Evolutionary conservation across 345 rosid species (phyloP).

Genomic region (Linum lewisii): DNA sequence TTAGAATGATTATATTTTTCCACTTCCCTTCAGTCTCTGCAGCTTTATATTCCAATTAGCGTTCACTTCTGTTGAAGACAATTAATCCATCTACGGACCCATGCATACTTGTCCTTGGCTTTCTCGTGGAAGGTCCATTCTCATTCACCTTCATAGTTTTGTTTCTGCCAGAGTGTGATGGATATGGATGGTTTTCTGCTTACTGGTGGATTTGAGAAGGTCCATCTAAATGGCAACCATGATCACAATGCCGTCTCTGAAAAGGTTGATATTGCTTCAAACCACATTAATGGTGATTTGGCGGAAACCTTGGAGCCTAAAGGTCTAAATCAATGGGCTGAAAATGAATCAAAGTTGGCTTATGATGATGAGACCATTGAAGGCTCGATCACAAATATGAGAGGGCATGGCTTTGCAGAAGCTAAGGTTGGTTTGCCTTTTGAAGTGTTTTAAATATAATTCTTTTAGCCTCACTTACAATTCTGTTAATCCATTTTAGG

Average conservation of each 20-base stretch:
- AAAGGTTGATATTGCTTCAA: conserved; percentile 27
- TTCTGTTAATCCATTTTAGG: too few species aligned
- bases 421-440: conserved; percentile 40
- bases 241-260: conserved; percentile 25
- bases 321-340: conserved; percentile 23
- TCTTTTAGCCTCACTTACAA: too few species aligned
- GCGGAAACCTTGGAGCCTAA: conserved; percentile 16
- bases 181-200: conserved; percentile 32
- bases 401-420: too few species aligned
- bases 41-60: too few species aligned
- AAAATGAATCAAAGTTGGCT: conserved; percentile 23
- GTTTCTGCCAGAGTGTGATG: conserved; percentile 28
- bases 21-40: too few species aligned
- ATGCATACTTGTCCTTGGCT: too few species aligned
- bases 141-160: too few species aligned
- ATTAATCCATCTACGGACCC: too few species aligned
- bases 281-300: conserved; percentile 16
- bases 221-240: conserved; percentile 44
- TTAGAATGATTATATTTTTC: too few species aligned
- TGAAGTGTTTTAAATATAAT: not conserved
- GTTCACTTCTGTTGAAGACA: too few species aligned
- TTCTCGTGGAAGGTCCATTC: too few species aligned
- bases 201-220: conserved; percentile 38
- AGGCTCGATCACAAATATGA: conserved; percentile 11
- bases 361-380: conserved; percentile 23